Conservation (phyloP, 163 green algal species). For the Chlorella variabilis region DNA sequence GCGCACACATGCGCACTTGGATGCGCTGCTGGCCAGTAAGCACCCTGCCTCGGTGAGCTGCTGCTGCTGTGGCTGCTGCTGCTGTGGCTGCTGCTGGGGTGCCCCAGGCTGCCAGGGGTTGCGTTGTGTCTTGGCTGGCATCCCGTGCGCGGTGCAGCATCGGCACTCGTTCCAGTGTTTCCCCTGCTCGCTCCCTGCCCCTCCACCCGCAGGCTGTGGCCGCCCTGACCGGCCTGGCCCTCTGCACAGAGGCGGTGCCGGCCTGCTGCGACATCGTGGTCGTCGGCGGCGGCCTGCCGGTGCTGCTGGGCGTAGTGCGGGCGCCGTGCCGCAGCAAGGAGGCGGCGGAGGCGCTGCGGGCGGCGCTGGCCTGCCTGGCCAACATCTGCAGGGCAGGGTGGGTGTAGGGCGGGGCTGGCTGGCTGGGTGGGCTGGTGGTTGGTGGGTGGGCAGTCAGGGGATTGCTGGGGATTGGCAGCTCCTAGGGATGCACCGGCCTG, state of each 20-base stretch:
- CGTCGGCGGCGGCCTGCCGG: background rate
- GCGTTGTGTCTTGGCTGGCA: too few species aligned
- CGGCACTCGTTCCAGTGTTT: background rate
- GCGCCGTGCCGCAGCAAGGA: background rate
- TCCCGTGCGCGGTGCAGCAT: background rate
- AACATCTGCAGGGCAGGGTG: slow-evolving; percentile 52
- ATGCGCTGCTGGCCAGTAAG: slow-evolving; percentile 26
- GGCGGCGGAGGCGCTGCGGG: slow-evolving; percentile 20
- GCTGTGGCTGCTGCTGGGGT: background rate
- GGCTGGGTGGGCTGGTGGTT: background rate
- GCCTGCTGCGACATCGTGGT: slow-evolving; percentile 26
- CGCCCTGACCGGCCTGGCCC: slow-evolving; percentile 16
- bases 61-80: background rate
- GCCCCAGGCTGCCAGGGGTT: too few species aligned
- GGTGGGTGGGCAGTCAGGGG: too few species aligned
- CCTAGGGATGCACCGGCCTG: too few species aligned
- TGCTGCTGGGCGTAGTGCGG: slow-evolving; percentile 27
- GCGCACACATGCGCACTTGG: slow-evolving; percentile 19
- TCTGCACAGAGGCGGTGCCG: slow-evolving; percentile 30
- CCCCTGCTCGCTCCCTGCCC: background rate
- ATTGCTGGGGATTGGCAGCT: too few species aligned
- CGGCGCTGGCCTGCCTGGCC: slow-evolving; percentile 14
- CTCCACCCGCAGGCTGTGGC: slow-evolving; percentile 7
- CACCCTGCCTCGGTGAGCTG: slow-evolving; percentile 14
- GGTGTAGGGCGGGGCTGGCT: too few species aligned